phyloP scores from a whole-genome alignment of 768 basidiomycete species.

The Boletus barrowsii region DNA sequence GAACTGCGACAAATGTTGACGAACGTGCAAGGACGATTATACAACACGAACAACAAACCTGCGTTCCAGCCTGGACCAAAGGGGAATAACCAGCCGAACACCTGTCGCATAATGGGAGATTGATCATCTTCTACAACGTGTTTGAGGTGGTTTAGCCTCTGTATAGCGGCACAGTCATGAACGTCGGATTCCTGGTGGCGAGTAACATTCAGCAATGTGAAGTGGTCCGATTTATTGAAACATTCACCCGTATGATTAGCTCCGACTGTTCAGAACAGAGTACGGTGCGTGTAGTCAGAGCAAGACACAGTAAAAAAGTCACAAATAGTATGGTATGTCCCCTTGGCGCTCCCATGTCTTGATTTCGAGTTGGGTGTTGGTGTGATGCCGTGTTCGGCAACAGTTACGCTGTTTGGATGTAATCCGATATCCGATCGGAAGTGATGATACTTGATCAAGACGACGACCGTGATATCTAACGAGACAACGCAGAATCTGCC shows the following conservation, averaged over 20 bases:
- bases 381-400: neutral
- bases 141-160: slow-evolving; percentile 57
- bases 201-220: slow-evolving; percentile 6
- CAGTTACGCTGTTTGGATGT: slow-evolving; percentile 6
- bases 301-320: slow-evolving; percentile 43
- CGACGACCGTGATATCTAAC: too few relatives aligned
- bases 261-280: slow-evolving; percentile 19
- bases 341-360: slow-evolving; percentile 20
- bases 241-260: slow-evolving; percentile 31
- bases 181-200: slow-evolving; percentile 42
- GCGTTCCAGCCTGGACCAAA: slow-evolving; percentile 91
- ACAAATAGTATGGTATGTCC: slow-evolving; percentile 30
- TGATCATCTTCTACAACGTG: slow-evolving; percentile 55
- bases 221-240: slow-evolving; percentile 3
- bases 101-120: slow-evolving; percentile 74
- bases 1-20: slow-evolving; percentile 41
- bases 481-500: too few relatives aligned
- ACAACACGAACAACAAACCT: slow-evolving; percentile 32
- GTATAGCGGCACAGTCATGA: slow-evolving; percentile 38
- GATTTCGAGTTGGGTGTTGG: slow-evolving; percentile 1
- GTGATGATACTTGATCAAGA: too few relatives aligned
- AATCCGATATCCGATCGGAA: slow-evolving; percentile 25
- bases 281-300: slow-evolving; percentile 17
- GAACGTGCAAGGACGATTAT: slow-evolving; percentile 14
- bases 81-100: slow-evolving; percentile 82